Conservation (phyloP, 2,329 filamentous ascomycete species). For the Fusarium musae region DNA sequence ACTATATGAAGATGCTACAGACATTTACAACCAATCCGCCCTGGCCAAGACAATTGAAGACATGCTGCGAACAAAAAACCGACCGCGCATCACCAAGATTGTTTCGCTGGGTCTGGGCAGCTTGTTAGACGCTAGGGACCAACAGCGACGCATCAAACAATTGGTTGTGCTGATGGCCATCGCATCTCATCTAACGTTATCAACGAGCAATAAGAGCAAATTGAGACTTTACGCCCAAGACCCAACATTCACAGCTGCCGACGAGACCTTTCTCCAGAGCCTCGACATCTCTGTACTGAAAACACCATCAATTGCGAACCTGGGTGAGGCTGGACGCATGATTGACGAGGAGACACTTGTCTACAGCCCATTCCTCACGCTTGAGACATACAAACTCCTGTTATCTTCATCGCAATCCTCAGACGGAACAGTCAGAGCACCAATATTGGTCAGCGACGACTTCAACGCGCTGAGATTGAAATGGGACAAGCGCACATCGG, state of each 20-base stretch:
- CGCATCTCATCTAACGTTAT: slow-evolving; percentile 22
- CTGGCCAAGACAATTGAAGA: slow-evolving; percentile 30
- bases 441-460: slow-evolving; percentile 40
- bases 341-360: slow-evolving; percentile 39
- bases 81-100: slow-evolving; percentile 29
- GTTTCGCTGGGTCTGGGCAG: slow-evolving; percentile 39
- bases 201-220: not conserved
- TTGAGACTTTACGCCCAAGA: slow-evolving; percentile 36
- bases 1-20: slow-evolving; percentile 28
- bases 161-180: slow-evolving; percentile 37
- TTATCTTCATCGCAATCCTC: slow-evolving; percentile 12
- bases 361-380: slow-evolving; percentile 42
- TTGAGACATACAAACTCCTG: slow-evolving; percentile 35
- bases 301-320: slow-evolving; percentile 27
- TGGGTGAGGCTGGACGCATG: slow-evolving; percentile 37
- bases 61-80: slow-evolving; percentile 31
- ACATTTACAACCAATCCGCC: slow-evolving; percentile 23
- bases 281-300: slow-evolving; percentile 32
- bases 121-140: slow-evolving; percentile 34
- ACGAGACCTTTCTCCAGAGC: slow-evolving; percentile 32
- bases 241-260: slow-evolving; percentile 36
- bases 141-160: slow-evolving; percentile 40
- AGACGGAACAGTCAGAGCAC: not conserved
- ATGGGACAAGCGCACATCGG: slow-evolving; percentile 40
- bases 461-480: slow-evolving; percentile 40